These are phyloP conservation scores for Ambrosia hybrid DNA, from an alignment of 140 eudicot genomes.

Conservation along the genomic window DNA sequence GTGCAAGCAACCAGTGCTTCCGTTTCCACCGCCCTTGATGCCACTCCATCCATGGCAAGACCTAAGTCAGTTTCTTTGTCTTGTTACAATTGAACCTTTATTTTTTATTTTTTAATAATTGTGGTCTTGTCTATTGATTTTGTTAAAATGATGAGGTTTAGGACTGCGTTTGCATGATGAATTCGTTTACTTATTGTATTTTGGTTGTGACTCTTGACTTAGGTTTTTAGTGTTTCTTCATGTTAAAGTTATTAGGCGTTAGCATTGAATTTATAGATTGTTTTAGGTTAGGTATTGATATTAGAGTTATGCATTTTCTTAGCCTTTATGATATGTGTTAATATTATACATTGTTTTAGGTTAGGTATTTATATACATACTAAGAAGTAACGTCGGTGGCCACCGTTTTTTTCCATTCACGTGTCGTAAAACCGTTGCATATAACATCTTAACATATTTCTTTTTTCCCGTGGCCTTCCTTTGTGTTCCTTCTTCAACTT, in stretches of 20 bases:
- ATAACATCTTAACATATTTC: too few relatives aligned
- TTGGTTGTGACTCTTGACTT: not conserved
- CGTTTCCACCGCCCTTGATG: conserved; percentile 24
- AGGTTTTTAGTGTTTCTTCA: not conserved
- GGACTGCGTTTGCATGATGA: not conserved
- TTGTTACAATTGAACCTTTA: not conserved
- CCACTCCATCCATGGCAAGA: conserved; percentile 26
- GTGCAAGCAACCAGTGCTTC: conserved; percentile 31
- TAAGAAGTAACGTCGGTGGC: too few relatives aligned
- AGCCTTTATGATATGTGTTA: too few relatives aligned
- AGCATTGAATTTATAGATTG: too few relatives aligned
- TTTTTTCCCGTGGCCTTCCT: too few relatives aligned
- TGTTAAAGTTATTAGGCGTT: not conserved
- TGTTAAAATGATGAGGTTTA: not conserved
- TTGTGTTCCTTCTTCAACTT: too few relatives aligned
- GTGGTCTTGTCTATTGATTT: not conserved
- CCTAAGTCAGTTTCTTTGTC: conserved; percentile 24
- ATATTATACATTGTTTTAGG: not conserved
- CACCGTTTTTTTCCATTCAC: too few relatives aligned
- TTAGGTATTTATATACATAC: too few relatives aligned
- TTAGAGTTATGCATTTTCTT: not conserved
- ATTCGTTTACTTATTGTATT: not conserved
- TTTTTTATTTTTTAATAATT: not conserved
- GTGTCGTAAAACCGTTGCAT: too few relatives aligned
- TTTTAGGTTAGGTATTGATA: not conserved